A percentile compares a stretch with the other conserved stretches of the same genome.
phyloP scores from a whole-genome alignment of 306 rosid species.

The Canavalia gladiata region DNA sequence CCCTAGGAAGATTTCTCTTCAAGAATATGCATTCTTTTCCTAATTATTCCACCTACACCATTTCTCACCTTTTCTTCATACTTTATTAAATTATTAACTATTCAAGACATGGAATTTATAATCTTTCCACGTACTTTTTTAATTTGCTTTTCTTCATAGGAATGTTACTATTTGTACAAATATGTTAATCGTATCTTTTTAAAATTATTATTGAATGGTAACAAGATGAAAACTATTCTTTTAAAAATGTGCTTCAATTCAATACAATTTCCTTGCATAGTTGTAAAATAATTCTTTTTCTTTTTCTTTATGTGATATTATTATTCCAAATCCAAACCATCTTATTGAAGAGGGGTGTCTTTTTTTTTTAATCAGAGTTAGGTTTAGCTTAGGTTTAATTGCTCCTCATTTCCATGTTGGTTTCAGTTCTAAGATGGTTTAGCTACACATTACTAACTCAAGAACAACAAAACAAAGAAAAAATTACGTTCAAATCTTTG shows the following conservation, averaged over 20 bases:
- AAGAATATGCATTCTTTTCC: conserved; percentile 42
- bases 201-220: not conserved
- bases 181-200: not conserved
- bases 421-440: too few species aligned
- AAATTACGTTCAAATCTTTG: conserved; percentile 6
- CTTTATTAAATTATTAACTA: not conserved
- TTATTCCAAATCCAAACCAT: too few species aligned
- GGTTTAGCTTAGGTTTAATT: too few species aligned
- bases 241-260: too few species aligned
- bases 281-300: not conserved
- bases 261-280: not conserved
- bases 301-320: not conserved
- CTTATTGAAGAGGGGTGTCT: too few species aligned
- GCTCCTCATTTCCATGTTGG: too few species aligned
- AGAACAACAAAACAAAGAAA: not conserved
- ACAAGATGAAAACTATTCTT: not conserved
- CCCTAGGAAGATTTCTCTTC: conserved; percentile 65
- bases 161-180: not conserved
- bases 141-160: not conserved
- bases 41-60: conserved; percentile 40
- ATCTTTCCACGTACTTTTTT: not conserved
- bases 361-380: too few species aligned
- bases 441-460: too few species aligned
- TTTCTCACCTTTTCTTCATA: conserved; percentile 38
- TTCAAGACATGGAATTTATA: not conserved